Evolutionary conservation across 768 basidiomycete genomes (phyloP).

Genomic region (Leccinum disarticulatum): DNA sequence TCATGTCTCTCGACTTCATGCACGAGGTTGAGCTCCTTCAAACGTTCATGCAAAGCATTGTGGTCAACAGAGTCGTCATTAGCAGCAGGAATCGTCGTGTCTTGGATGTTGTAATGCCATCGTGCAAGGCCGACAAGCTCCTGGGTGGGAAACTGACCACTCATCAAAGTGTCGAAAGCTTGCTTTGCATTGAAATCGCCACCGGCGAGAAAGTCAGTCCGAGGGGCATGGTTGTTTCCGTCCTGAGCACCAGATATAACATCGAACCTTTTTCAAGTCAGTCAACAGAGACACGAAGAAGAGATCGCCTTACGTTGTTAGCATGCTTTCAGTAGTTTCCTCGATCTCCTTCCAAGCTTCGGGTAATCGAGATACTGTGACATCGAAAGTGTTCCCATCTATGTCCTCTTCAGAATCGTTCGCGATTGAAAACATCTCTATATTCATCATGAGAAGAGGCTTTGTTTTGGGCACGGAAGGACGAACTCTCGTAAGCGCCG

Average conservation of each 20-base stretch:
- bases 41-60: conserved; percentile 35
- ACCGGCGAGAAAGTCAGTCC: conserved; percentile 60
- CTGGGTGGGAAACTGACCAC: conserved; percentile 45
- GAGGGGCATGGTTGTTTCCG: conserved; percentile 41
- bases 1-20: conserved; percentile 38
- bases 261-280: conserved; percentile 51
- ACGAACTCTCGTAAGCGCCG: conserved; percentile 56
- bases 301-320: conserved; percentile 54
- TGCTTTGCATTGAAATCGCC: conserved; percentile 49
- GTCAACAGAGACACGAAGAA: not conserved
- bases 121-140: conserved; percentile 40
- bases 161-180: conserved; percentile 52
- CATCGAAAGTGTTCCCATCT: conserved; percentile 42
- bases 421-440: conserved; percentile 43
- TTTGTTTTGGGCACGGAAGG: not conserved
- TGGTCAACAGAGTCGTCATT: conserved; percentile 37
- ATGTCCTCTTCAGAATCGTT: conserved; percentile 31
- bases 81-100: conserved; percentile 45
- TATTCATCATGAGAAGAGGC: conserved; percentile 14
- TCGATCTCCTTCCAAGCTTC: conserved; percentile 56
- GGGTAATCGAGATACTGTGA: conserved; percentile 53
- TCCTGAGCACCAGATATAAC: conserved; percentile 54
- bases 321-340: conserved; percentile 47
- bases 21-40: conserved; percentile 46
- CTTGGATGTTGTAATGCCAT: conserved; percentile 55